Base-by-base conservation (phyloP, 331 rosid species). In the Rosa hybrid region DNA sequence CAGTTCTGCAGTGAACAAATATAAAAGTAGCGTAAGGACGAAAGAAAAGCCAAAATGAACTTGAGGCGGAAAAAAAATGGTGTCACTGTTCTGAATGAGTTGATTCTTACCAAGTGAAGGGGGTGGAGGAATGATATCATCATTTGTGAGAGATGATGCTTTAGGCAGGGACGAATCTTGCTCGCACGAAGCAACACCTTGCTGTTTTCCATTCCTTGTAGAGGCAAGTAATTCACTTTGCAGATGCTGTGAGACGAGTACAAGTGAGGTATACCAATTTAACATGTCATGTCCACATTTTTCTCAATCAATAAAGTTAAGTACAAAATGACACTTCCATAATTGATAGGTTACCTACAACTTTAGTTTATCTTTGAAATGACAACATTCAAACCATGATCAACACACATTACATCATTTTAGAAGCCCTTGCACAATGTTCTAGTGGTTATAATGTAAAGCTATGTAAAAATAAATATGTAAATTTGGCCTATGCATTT, bases 51-150 rank as follows among this genome's bases (percentile, higher is more conserved):
- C 23, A 72, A 75, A 70, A 48, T 25, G 20, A 57, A 45, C 60
- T 56, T 49, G 76, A 34, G 57, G 8, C 0, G 25, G 41, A 45
- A 13, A 71, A 54, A n/a, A 69, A 27, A 71, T 10, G 21, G 73
- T 46, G 8, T 57, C n/a, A 76, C 56, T 68, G 18, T 82, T 65
- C 81, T 49, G 69, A 38, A 77, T 78, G 78, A 21, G 59, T 69
- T 56, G 53, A 79, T 50, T 60, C 63, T 78, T 90, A 96, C 99
- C 99, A 42, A 96, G 90, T 25, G 84, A 75, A 68, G 97, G 97
- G 12, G 97, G 99, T 20, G 78, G 92, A 42, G 97, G 98, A 84
- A 96, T 86, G 82, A 78, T 80, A 80, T 69, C 85, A 71, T 88
- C 84, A 68, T 86, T 89, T 62, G 75, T 46, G 75, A 77, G 72